These are phyloP conservation scores for Durusdinium trenchii DNA, from an alignment of 73 alveolate species.

Conservation along the genomic window DNA sequence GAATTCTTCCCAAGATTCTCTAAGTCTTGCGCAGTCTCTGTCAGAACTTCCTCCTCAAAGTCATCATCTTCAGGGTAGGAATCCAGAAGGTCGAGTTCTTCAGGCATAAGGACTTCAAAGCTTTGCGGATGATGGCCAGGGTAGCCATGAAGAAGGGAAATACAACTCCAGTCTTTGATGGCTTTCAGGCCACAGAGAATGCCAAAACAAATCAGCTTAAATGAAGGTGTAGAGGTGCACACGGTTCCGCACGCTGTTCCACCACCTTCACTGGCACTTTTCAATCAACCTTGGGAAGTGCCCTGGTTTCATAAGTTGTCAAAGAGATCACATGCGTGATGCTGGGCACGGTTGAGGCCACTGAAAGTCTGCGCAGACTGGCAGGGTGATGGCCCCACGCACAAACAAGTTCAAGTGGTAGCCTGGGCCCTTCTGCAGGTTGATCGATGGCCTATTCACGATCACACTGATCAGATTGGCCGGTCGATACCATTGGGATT, in stretches of 20 bases:
- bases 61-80: slow-evolving; percentile 29
- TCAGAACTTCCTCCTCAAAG: background rate
- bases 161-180: slow-evolving; percentile 45
- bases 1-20: too few species aligned
- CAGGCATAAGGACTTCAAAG: slow-evolving; percentile 39
- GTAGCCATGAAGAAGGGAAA: slow-evolving; percentile 90
- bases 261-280: slow-evolving; percentile 75
- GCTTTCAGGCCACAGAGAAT: slow-evolving; percentile 43
- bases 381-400: slow-evolving; percentile 52
- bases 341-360: slow-evolving; percentile 73
- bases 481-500: slow-evolving; percentile 25
- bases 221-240: slow-evolving; percentile 75
- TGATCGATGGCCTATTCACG: slow-evolving; percentile 72
- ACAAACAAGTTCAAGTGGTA: slow-evolving; percentile 63
- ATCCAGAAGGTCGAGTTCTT: slow-evolving; percentile 6
- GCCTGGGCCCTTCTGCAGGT: slow-evolving; percentile 38
- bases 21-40: background rate
- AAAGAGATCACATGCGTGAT: slow-evolving; percentile 68
- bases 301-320: slow-evolving; percentile 54
- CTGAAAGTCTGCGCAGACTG: slow-evolving; percentile 64
- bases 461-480: slow-evolving; percentile 24
- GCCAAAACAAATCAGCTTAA: slow-evolving; percentile 55
- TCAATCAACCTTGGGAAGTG: slow-evolving; percentile 39
- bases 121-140: slow-evolving; percentile 79
- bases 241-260: slow-evolving; percentile 58